phyloP scores from a whole-genome alignment of 306 rosid genomes.

The Quercus wislizeni region DNA sequence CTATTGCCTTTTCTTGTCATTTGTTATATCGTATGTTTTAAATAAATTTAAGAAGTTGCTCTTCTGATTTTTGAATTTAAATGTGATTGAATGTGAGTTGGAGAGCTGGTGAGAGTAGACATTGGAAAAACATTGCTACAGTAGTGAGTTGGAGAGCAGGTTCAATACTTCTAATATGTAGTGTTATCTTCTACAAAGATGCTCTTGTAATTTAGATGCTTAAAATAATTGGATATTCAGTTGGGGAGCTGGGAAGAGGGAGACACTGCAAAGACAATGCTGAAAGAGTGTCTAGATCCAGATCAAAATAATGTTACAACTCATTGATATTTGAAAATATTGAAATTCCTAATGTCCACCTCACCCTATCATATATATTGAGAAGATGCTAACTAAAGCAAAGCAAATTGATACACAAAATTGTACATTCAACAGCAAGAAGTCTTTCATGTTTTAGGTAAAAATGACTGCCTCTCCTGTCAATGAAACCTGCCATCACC shows the following conservation, averaged over 20 bases:
- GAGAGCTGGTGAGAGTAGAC: conserved; percentile 22
- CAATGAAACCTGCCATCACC: conserved; percentile 3
- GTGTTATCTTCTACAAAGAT: background rate
- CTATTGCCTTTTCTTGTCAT: no score
- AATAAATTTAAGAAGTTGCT: no score
- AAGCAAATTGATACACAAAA: background rate
- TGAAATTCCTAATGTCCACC: background rate
- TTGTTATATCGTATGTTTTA: no score
- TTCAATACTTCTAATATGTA: no score
- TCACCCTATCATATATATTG: background rate
- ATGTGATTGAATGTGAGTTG: background rate
- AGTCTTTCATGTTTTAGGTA: background rate
- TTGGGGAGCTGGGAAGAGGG: background rate
- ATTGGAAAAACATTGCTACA: conserved; percentile 16
- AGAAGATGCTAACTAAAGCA: background rate
- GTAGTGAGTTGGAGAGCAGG: background rate
- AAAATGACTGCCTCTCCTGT: conserved; percentile 5
- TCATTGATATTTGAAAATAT: background rate
- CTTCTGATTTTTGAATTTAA: no score
- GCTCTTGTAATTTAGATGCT: background rate
- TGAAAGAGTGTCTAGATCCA: background rate
- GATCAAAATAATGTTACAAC: background rate
- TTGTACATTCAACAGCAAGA: no score
- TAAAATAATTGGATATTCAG: background rate
- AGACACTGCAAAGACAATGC: background rate